Conservation (phyloP, 2,329 filamentous ascomycete genomes). For the Arthrobotrys pseudoclavata region DNA sequence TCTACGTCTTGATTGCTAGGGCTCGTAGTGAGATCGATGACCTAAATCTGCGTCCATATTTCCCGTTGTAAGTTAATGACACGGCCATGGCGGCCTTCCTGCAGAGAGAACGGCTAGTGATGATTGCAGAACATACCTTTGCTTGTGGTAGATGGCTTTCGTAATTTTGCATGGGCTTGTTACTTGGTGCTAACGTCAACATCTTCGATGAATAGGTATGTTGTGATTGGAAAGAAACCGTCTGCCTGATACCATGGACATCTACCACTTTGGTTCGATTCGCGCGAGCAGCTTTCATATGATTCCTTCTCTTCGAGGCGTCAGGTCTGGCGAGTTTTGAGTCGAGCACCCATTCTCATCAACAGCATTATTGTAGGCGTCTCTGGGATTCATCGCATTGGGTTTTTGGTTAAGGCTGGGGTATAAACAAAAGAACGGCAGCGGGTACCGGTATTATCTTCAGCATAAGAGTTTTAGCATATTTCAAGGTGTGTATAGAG, state of each 20-base stretch:
- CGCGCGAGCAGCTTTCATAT: slow-evolving; percentile 34
- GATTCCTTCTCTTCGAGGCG: slow-evolving; percentile 31
- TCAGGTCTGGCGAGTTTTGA: slow-evolving; percentile 52
- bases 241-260: slow-evolving; percentile 20
- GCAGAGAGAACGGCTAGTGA: background rate
- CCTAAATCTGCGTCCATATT: slow-evolving; percentile 62
- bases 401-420: slow-evolving; percentile 31
- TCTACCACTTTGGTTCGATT: slow-evolving; percentile 30
- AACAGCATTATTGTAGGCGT: slow-evolving; percentile 55
- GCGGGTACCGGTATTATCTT: slow-evolving; percentile 20
- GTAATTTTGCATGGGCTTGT: background rate
- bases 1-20: slow-evolving; percentile 64
- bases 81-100: background rate
- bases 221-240: slow-evolving; percentile 56
- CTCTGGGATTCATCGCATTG: slow-evolving; percentile 57
- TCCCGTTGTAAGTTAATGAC: slow-evolving; percentile 62
- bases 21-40: slow-evolving; percentile 62
- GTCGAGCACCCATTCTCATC: slow-evolving; percentile 35
- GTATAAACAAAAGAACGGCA: slow-evolving; percentile 44
- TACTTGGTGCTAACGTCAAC: slow-evolving; percentile 10
- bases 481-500: slow-evolving; percentile 22
- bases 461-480: slow-evolving; percentile 21
- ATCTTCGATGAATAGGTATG: slow-evolving; percentile 47
- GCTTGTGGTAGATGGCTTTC: background rate
- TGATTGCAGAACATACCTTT: slow-evolving; percentile 17